Conservation (phyloP, 2,329 filamentous ascomycete species). For the Alternaria arbusti region DNA sequence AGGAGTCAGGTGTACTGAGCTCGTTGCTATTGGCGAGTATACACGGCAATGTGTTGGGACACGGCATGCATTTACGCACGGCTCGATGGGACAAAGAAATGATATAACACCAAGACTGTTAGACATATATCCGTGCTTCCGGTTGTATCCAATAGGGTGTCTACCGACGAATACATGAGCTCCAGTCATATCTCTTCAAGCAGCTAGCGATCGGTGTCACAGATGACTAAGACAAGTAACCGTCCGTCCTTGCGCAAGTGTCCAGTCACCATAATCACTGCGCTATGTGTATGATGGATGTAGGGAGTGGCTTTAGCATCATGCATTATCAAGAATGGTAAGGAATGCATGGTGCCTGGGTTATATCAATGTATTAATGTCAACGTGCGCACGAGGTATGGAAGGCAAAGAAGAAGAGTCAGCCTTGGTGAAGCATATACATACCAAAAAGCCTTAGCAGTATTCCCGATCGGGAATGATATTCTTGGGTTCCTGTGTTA, state of each 20-base stretch:
- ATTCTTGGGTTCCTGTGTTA: background rate
- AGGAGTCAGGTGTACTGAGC: background rate
- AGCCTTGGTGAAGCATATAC: background rate
- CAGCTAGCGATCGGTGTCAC: fast-evolving
- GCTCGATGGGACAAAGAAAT: background rate
- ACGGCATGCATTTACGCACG: background rate
- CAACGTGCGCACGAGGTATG: background rate
- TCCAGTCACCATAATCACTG: background rate
- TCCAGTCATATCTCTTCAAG: background rate
- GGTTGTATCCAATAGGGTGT: background rate
- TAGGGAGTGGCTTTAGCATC: fast-evolving
- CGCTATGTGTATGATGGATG: background rate
- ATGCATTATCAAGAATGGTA: background rate
- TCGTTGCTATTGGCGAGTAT: background rate
- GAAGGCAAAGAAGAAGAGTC: background rate
- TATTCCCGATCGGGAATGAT: fast-evolving
- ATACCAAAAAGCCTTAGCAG: fast-evolving
- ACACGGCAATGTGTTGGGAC: background rate
- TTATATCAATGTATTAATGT: fast-evolving
- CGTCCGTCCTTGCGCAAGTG: background rate
- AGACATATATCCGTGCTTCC: background rate
- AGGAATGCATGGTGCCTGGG: background rate
- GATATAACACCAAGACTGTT: fast-evolving
- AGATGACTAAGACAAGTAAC: background rate
- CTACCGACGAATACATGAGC: background rate